Percentiles rank a stretch among this genome's conserved stretches.
Conservation (phyloP, 805 yeast species). For the Ogataea henricii region DNA sequence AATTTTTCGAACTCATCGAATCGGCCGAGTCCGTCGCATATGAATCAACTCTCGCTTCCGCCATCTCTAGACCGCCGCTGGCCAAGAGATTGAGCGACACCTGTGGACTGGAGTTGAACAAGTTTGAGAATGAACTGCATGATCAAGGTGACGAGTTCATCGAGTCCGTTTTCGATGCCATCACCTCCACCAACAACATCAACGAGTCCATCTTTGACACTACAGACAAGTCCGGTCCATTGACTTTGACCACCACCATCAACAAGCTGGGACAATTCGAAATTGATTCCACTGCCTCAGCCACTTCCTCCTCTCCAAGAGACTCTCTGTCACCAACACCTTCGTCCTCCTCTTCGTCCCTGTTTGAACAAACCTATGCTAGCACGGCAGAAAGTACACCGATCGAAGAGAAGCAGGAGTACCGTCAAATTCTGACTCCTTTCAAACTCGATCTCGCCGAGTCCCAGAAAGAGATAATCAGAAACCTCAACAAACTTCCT, state of each 20-base stretch:
- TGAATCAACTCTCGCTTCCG: neutral
- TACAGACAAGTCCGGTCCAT: constrained; percentile 30
- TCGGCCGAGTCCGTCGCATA: constrained; percentile 4
- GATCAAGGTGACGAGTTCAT: constrained; percentile 66
- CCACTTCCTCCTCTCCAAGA: neutral
- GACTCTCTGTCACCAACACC: neutral
- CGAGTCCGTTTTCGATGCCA: constrained; percentile 63
- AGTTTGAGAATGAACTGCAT: constrained; percentile 46
- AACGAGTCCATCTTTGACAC: constrained; percentile 29
- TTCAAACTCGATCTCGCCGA: constrained; percentile 41
- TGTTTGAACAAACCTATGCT: constrained; percentile 15
- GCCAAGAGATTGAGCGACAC: constrained; percentile 30
- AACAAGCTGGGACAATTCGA: constrained; percentile 32
- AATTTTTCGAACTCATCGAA: constrained; percentile 22
- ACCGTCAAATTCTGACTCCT: constrained; percentile 22
- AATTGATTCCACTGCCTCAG: constrained; percentile 14
- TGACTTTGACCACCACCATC: constrained; percentile 30
- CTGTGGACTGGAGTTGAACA: constrained; percentile 30
- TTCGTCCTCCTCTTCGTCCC: neutral
- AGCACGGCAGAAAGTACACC: constrained; percentile 8
- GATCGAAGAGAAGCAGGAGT: constrained; percentile 14
- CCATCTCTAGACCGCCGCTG: constrained; percentile 24
- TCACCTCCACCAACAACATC: constrained; percentile 38
- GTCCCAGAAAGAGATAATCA: constrained; percentile 54
- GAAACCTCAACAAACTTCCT: constrained; percentile 53